Percentiles rank a stretch among this genome's conserved stretches.
phyloP scores from a whole-genome alignment of 129 eudicot genomes.

The Gnaphalium uliginosum region DNA sequence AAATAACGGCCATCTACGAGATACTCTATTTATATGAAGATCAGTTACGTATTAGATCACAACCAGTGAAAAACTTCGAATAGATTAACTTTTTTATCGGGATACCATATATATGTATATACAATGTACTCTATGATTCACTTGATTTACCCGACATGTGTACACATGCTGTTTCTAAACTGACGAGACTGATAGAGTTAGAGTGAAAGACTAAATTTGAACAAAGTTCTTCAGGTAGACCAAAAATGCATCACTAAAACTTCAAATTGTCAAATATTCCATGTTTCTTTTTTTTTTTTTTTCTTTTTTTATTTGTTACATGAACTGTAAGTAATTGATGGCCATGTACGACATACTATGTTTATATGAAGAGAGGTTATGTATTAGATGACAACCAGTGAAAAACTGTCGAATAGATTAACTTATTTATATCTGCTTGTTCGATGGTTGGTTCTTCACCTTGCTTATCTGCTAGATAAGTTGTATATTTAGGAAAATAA shows the following conservation, averaged over 20 bases:
- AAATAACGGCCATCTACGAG: neutral
- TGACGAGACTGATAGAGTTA: neutral
- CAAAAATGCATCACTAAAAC: neutral
- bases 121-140: no score
- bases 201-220: conserved; percentile 1
- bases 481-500: neutral
- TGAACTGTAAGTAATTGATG: neutral
- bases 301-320: neutral
- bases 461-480: neutral
- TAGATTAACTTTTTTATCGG: neutral
- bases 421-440: neutral
- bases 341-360: neutral
- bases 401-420: neutral
- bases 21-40: neutral
- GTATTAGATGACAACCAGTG: neutral
- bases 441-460: neutral
- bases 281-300: neutral
- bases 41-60: neutral
- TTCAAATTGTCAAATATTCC: neutral
- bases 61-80: neutral
- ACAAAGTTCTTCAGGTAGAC: neutral
- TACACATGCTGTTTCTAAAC: no score
- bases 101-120: no score
- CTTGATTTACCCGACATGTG: no score
- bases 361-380: neutral